phyloP scores from a whole-genome alignment of 2,329 filamentous ascomycete genomes.

The Ascochyta lentis region DNA sequence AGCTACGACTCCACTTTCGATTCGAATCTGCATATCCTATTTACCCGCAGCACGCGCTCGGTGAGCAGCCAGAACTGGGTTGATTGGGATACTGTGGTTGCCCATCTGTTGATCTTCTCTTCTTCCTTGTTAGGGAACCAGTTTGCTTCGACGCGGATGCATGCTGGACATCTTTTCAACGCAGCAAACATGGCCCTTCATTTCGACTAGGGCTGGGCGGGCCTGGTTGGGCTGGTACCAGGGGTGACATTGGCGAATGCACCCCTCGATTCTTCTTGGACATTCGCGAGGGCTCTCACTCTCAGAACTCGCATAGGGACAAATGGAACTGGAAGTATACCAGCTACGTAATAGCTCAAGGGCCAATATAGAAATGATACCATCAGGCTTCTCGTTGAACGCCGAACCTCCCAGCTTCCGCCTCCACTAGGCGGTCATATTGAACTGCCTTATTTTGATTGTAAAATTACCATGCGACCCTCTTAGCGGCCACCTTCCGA shows the following conservation, averaged over 20 bases:
- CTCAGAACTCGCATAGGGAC: slow-evolving; percentile 9
- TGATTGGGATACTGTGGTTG: slow-evolving; percentile 18
- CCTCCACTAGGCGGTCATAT: slow-evolving; percentile 4
- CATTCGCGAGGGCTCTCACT: slow-evolving; percentile 11
- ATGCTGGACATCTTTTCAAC: slow-evolving; percentile 31
- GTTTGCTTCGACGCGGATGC: slow-evolving; percentile 19
- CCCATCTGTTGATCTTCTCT: slow-evolving; percentile 29
- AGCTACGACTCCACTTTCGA: slow-evolving; percentile 28
- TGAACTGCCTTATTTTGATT: slow-evolving; percentile 1
- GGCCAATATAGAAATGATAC: slow-evolving; percentile 32
- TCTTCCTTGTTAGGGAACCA: slow-evolving; percentile 12
- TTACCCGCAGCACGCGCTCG: slow-evolving; percentile 17
- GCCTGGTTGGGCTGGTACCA: slow-evolving; percentile 5
- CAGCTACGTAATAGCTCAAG: slow-evolving; percentile 12
- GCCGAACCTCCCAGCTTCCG: slow-evolving; percentile 3
- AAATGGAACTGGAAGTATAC: slow-evolving; percentile 10
- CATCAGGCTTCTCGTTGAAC: slow-evolving; percentile 21
- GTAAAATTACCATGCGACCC: slow-evolving; percentile 4
- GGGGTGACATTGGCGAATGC: background rate
- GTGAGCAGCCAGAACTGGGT: slow-evolving; percentile 4
- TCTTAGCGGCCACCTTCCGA: slow-evolving; percentile 11
- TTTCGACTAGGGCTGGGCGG: slow-evolving; percentile 10
- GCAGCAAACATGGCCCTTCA: slow-evolving; percentile 4
- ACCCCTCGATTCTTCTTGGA: background rate
- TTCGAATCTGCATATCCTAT: slow-evolving; percentile 23